Evolutionary conservation across 148 eudicot species (phyloP), one percentile per base, ranked within the genome.

Genomic region (Beta vulgaris): DNA sequence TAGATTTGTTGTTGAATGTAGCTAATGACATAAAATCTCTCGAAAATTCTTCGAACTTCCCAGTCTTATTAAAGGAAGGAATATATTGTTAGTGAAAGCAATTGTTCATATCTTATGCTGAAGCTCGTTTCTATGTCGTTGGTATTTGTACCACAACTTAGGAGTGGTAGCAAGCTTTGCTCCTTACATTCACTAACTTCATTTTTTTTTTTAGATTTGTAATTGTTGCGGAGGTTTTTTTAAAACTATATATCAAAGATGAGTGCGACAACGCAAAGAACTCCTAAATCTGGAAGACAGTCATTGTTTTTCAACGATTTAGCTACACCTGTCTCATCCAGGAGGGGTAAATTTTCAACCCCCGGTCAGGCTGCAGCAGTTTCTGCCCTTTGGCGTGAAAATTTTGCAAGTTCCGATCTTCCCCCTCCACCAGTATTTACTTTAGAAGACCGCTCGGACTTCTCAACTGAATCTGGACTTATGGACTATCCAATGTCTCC

Each of bases 351-450:
- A 68, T 92, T 95, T 84, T 76, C 96, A 5, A 92, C 90, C 16
- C 86, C 99, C 0, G 97, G 98, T 23, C 99, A 96, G 76, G 94
- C 98, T 1, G 97, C 99, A 0, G 97, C 99, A 31, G 98, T 92
- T 68, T 92, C 99, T 0, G 99, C 99, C 29, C 82, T 92, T 7
- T 96, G 99, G 99, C 92, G 89, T 34, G 99, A 96, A 64, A 92
- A 91, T 83, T 92, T 92, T 39, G 76, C 94, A 48, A 86, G 65
- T 62, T 85, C 98, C 3, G 98, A 92, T 84, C 94, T 96, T 53
- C 99, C 98, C 0, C 99, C 98, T 6, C 99, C 98, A 0, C 99
- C 99, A 0, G 74, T 81, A 26, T 96, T 96, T 78, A 92, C 99
- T 62, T 90, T 92, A 3, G 98, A 96, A 23, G 98, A 96, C 77